A percentile compares a stretch with the other conserved stretches of the same genome.
Conservation (phyloP, 805 yeast genomes). For the Hanseniaspora nectarophila region DNA sequence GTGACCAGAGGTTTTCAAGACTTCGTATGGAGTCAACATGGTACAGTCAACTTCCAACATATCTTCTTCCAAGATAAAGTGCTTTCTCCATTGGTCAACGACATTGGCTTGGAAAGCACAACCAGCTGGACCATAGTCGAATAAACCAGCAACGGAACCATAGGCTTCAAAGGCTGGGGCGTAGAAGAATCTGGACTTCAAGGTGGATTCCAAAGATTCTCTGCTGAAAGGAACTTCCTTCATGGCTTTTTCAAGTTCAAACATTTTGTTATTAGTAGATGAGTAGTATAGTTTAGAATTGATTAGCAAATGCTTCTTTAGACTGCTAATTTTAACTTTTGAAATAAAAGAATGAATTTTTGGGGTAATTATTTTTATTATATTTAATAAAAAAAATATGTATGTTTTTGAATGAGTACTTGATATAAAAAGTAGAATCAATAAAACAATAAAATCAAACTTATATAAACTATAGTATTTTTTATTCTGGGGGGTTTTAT, state of each 20-base stretch:
- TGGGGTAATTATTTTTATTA: too few species aligned
- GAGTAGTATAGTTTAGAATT: conserved; percentile 7
- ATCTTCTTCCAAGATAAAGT: conserved; percentile 92
- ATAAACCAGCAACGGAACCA: conserved; percentile 96
- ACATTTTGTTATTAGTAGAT: conserved; percentile 23
- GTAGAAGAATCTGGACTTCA: conserved; percentile 90
- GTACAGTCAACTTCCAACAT: conserved; percentile 98
- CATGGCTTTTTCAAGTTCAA: conserved; percentile 25
- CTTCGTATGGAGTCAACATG: conserved; percentile 95
- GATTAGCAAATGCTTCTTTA: background rate
- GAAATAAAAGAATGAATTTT: conserved; percentile 1
- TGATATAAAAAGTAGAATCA: too few species aligned
- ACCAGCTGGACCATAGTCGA: conserved; percentile 99
- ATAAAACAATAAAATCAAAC: background rate
- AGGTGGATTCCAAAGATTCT: conserved; percentile 76
- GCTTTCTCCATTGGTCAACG: conserved; percentile 93
- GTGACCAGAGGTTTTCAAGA: conserved; percentile 95
- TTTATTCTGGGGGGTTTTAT: too few species aligned
- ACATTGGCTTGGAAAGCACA: conserved; percentile 96
- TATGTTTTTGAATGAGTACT: too few species aligned
- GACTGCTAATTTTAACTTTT: conserved; percentile 4
- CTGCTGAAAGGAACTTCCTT: conserved; percentile 47
- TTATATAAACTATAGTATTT: too few species aligned
- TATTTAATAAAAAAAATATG: too few species aligned
- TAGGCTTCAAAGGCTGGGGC: conserved; percentile 96